A percentile compares a stretch with the other conserved stretches of the same genome.
These are phyloP conservation scores for Tetratostichococcus sp. DNA, from an alignment of 139 green algal species.

Conservation along the genomic window DNA sequence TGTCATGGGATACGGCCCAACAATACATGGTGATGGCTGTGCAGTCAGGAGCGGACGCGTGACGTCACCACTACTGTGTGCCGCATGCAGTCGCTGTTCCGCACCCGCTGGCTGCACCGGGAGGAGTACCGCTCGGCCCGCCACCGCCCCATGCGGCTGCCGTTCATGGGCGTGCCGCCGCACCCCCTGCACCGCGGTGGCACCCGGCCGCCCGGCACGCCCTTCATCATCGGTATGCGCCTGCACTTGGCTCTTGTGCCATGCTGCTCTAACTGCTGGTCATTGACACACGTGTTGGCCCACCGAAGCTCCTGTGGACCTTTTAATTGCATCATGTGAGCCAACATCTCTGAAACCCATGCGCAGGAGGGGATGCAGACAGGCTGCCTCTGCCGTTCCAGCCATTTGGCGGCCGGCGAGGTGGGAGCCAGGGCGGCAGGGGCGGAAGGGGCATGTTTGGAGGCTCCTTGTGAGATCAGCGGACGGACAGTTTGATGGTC, in stretches of 20 bases:
- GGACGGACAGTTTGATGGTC: too few species aligned
- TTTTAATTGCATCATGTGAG: too few species aligned
- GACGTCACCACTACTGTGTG: too few species aligned
- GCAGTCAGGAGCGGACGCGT: too few species aligned
- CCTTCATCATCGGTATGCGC: background rate
- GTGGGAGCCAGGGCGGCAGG: background rate
- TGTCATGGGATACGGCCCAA: too few species aligned
- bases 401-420: background rate
- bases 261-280: too few species aligned
- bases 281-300: background rate
- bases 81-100: too few species aligned
- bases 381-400: slow-evolving; percentile 30
- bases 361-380: slow-evolving; percentile 35
- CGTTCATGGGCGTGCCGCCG: background rate
- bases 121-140: background rate
- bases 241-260: too few species aligned
- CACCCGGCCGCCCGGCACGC: background rate
- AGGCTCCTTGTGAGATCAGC: too few species aligned
- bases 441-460: too few species aligned
- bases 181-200: background rate
- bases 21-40: too few species aligned
- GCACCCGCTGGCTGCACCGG: background rate
- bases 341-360: background rate
- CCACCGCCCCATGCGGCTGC: background rate
- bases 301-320: too few species aligned